Percentiles rank a stretch among this genome's conserved stretches.
These are phyloP conservation scores for Acephala macrosclerotiorum DNA, from an alignment of 2,329 filamentous ascomycete species.

Conservation along the genomic window DNA sequence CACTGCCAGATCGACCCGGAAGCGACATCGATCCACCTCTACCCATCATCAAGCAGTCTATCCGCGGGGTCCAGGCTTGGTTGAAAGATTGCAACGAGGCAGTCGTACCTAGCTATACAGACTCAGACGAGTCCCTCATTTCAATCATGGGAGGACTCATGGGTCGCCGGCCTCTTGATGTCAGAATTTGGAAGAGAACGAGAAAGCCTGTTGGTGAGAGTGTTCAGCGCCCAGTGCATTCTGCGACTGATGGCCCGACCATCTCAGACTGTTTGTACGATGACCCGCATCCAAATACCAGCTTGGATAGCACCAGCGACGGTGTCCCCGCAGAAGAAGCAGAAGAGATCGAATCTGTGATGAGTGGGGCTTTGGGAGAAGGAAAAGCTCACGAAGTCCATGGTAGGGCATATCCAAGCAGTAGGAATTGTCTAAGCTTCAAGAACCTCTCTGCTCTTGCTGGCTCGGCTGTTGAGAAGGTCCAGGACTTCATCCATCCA, in stretches of 20 bases:
- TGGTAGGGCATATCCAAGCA: neutral
- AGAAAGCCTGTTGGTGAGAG: neutral
- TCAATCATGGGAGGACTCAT: slow-evolving; percentile 11
- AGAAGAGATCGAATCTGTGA: neutral
- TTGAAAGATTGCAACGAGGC: slow-evolving; percentile 6
- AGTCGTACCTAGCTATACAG: neutral
- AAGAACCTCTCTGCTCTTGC: neutral
- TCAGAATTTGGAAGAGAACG: slow-evolving; percentile 12
- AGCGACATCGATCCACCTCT: slow-evolving; percentile 18
- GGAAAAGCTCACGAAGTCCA: neutral
- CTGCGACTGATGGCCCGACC: neutral
- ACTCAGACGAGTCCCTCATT: slow-evolving; percentile 8
- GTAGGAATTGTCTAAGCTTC: neutral
- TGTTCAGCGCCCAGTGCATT: neutral
- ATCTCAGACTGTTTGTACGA: neutral
- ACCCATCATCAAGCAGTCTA: slow-evolving; percentile 8
- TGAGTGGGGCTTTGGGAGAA: neutral
- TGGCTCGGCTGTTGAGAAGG: neutral
- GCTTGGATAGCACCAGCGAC: too few relatives aligned
- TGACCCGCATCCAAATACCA: neutral
- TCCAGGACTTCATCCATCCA: neutral
- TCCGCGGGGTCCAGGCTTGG: slow-evolving; percentile 19
- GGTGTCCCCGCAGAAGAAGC: neutral
- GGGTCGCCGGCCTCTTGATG: slow-evolving; percentile 11
- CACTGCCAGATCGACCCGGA: slow-evolving; percentile 5